Evolutionary conservation across 495 filamentous ascomycete genomes (phyloP).

Genomic region (Lasiosphaeris hirsuta): DNA sequence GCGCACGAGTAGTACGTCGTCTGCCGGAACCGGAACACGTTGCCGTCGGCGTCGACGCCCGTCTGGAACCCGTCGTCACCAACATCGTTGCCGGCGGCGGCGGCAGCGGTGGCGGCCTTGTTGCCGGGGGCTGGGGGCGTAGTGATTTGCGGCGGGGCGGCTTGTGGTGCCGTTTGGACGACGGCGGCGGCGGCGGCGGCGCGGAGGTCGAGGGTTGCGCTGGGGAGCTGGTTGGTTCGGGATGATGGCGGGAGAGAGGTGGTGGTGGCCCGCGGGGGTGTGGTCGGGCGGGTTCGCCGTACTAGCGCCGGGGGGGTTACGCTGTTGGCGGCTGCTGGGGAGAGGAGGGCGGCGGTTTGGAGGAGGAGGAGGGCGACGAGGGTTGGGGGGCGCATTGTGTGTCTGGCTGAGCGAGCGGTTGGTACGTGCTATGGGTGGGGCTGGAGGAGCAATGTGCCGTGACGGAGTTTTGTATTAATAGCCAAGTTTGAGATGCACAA

Average conservation of each 20-base stretch:
- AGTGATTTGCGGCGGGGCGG: too few relatives aligned
- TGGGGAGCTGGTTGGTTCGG: neutral
- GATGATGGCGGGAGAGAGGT: neutral
- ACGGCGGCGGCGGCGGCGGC: neutral
- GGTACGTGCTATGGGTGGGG: too few relatives aligned
- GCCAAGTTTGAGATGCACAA: too few relatives aligned
- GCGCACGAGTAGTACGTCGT: conserved; percentile 45
- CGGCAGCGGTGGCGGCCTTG: neutral
- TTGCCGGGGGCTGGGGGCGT: neutral
- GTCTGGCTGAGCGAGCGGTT: too few relatives aligned
- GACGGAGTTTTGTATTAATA: too few relatives aligned
- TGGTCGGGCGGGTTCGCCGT: neutral
- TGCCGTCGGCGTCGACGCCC: conserved; percentile 7
- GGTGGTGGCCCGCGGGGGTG: neutral
- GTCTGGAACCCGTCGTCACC: conserved; percentile 1
- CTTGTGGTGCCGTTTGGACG: too few relatives aligned
- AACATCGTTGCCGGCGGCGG: neutral
- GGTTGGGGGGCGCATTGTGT: too few relatives aligned
- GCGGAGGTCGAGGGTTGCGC: neutral
- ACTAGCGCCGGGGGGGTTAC: neutral
- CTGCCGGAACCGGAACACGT: conserved; percentile 23
- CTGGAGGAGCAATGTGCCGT: too few relatives aligned
- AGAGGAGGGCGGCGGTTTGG: neutral
- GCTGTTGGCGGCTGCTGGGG: neutral
- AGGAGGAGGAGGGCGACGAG: neutral